These are phyloP conservation scores for Coccomyxa sp. DNA, from an alignment of 139 green algal species.

Conservation along the genomic window DNA sequence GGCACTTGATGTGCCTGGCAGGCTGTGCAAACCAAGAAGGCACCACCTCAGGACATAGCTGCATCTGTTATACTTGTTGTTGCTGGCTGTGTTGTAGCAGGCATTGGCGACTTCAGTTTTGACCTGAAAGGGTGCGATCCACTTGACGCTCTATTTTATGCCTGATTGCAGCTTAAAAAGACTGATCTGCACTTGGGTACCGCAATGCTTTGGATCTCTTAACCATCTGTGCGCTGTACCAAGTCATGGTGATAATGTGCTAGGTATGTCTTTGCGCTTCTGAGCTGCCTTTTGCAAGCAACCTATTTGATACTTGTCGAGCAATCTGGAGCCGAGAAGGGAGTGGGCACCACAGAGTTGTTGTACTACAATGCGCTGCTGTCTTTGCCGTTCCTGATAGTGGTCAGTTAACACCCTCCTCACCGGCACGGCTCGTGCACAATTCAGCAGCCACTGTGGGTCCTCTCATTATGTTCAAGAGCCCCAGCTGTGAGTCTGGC, in stretches of 20 bases:
- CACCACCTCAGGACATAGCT: conserved; percentile 24
- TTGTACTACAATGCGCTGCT: conserved; percentile 58
- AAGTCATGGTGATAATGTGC: background rate
- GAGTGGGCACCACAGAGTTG: conserved; percentile 28
- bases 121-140: conserved; percentile 36
- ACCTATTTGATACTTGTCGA: conserved; percentile 78
- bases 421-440: too few species aligned
- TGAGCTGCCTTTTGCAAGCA: conserved; percentile 55
- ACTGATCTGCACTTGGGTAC: background rate
- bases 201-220: background rate
- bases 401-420: background rate
- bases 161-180: background rate
- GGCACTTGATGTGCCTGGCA: background rate
- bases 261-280: conserved; percentile 58
- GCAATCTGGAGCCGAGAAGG: conserved; percentile 23
- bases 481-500: background rate
- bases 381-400: conserved; percentile 40
- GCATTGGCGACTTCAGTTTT: conserved; percentile 46
- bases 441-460: background rate
- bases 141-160: background rate
- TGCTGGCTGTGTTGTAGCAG: conserved; percentile 50
- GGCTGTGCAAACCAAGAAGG: conserved; percentile 11
- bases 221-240: background rate
- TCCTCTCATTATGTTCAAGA: background rate
- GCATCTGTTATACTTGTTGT: conserved; percentile 48